A percentile compares a stretch with the other conserved stretches of the same genome.
Conservation (phyloP, 345 rosid genomes). For the Gossypium longicalyx region DNA sequence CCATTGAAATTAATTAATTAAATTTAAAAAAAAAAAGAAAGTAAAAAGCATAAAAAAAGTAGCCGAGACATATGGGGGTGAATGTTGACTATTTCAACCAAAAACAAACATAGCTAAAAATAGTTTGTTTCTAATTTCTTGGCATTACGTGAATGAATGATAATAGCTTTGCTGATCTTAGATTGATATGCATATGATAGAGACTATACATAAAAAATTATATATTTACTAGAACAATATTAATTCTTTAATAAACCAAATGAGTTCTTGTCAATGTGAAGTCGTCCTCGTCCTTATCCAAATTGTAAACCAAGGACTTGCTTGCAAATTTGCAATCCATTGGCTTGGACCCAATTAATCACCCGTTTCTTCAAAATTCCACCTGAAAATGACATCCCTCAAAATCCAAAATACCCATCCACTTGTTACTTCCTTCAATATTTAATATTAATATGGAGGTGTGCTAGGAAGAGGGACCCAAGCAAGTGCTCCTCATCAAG, state of each 20-base stretch:
- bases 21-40: no score
- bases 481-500: no score
- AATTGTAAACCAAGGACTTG: not conserved
- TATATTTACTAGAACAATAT: not conserved
- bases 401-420: not conserved
- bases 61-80: conserved; percentile 16
- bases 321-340: no score
- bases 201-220: not conserved
- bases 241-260: not conserved
- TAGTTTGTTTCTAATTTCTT: not conserved
- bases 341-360: not conserved
- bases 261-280: not conserved
- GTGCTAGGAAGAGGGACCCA: no score
- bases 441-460: no score
- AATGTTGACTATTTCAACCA: conserved; percentile 36
- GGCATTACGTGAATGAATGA: not conserved
- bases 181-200: not conserved
- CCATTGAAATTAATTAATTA: no score
- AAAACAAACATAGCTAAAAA: not conserved
- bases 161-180: no score
- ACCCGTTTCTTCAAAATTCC: no score
- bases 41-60: not conserved
- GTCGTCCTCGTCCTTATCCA: not conserved
- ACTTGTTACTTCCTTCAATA: not conserved
- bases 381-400: not conserved